These are phyloP conservation scores for Collariella sp. DNA, from an alignment of 495 filamentous ascomycete species.

Conservation along the genomic window DNA sequence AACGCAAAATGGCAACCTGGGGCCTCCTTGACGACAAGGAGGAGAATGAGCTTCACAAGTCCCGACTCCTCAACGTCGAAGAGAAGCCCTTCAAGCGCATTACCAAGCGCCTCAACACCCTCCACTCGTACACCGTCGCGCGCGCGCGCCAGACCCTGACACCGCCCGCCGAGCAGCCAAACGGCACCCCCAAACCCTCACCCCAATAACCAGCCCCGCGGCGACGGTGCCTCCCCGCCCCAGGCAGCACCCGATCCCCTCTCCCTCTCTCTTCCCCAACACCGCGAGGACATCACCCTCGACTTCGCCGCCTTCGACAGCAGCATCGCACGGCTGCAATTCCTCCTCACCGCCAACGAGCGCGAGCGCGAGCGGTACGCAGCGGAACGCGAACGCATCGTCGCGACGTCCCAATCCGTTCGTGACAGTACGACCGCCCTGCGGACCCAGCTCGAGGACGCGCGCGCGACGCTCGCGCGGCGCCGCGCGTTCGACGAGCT, in stretches of 20 bases:
- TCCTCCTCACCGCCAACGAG: conserved; percentile 72
- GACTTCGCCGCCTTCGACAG: conserved; percentile 89
- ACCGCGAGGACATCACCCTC: conserved; percentile 73
- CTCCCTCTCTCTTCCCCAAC: conserved; percentile 45
- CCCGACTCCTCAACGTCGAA: conserved; percentile 83
- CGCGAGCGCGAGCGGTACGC: conserved; percentile 82
- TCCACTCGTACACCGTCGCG: conserved; percentile 50
- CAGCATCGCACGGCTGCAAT: conserved; percentile 79
- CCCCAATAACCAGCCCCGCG: background rate
- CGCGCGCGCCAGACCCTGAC: conserved; percentile 53
- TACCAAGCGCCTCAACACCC: conserved; percentile 63
- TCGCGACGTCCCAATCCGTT: conserved; percentile 64
- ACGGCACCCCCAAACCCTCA: conserved; percentile 22
- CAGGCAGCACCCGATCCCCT: conserved; percentile 4
- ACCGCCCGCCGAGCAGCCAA: conserved; percentile 61
- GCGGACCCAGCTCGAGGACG: conserved; percentile 61
- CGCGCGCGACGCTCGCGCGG: conserved; percentile 64
- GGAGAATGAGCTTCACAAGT: conserved; percentile 81
- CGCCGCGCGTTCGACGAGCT: conserved; percentile 81
- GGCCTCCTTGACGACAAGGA: conserved; percentile 43
- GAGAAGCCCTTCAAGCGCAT: conserved; percentile 89
- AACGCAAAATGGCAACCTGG: conserved; percentile 24
- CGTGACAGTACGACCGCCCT: conserved; percentile 66
- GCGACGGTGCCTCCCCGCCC: conserved; percentile 24
- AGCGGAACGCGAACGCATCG: conserved; percentile 67